These are phyloP conservation scores for Sordariomycetes sp. DNA, from an alignment of 2,329 filamentous ascomycete genomes.

Conservation along the genomic window DNA sequence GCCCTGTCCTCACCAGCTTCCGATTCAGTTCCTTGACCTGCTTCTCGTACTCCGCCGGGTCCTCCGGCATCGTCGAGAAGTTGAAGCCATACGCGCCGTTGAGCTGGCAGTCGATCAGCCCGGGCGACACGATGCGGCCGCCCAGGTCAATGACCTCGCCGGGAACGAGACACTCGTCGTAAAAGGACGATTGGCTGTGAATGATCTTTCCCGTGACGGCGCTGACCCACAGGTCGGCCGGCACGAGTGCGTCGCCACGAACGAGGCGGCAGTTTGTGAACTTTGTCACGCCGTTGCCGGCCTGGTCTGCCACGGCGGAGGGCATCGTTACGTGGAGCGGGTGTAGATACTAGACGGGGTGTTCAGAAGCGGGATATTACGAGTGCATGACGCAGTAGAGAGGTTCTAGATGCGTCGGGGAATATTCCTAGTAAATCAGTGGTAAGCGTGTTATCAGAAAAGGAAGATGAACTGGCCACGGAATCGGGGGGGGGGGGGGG, in stretches of 20 bases:
- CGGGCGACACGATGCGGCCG: conserved; percentile 72
- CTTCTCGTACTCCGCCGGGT: conserved; percentile 56
- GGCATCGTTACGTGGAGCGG: conserved; percentile 24
- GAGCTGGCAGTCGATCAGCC: conserved; percentile 82
- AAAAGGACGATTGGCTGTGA: conserved; percentile 53
- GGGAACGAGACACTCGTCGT: conserved; percentile 54
- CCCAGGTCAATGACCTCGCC: conserved; percentile 67
- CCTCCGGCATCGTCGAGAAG: conserved; percentile 66
- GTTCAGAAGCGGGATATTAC: background rate
- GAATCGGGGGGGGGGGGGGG: no score
- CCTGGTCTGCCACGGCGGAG: conserved; percentile 23
- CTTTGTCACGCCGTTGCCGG: conserved; percentile 55
- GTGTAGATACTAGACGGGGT: background rate
- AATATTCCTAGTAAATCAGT: background rate
- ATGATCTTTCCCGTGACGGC: conserved; percentile 71
- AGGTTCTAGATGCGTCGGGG: no score
- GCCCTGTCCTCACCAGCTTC: conserved; percentile 61
- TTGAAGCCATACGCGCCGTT: conserved; percentile 92
- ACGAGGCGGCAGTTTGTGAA: conserved; percentile 80
- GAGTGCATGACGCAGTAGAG: background rate
- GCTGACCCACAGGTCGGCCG: conserved; percentile 81
- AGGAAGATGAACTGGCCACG: background rate
- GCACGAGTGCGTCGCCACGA: conserved; percentile 51
- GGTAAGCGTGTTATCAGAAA: background rate
- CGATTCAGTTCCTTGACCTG: conserved; percentile 60